Base-by-base conservation (phyloP, 768 basidiomycete genomes). In the Collybiopsis confluens region DNA sequence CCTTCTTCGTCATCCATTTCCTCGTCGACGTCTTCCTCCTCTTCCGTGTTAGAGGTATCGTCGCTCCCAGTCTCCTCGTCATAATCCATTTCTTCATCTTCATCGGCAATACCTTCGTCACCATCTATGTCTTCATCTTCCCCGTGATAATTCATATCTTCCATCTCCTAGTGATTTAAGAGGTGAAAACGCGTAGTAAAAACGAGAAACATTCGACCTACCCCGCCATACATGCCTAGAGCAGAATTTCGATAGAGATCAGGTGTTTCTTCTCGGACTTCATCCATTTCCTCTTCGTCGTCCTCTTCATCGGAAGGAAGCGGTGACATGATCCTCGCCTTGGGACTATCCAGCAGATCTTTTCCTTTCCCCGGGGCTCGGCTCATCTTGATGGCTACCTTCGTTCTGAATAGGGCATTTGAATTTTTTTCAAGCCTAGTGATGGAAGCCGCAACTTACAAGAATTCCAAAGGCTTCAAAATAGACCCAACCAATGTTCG, bases 361-460 rank as follows among this genome's bases (percentile, higher is more conserved):
- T 88, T 89, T 40, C 61, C 70, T 68, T 85, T 90, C 44, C 79
- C 79, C 13, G 85, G 80, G 8, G 85, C 76, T 38, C 87, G 83
- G 45, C 92, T 96, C 91, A 98, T 95, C 70, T 96, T 98, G 70
- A 97, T 98, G n/a, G 96, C 95, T 51, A 95, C 79, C 67, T 96
- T 97, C 16, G 97, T 90, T 47, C 93, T 96, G 57, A 18, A 52
- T 57, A 43, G 56, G 51, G 54, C 60, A 52, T 59, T 57, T 35
- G 42, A 65, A 10, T 37, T 33, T 38, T 18, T 42, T 18, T 16
- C 9, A 11, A 18, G 45, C 8, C 35, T 38, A 44, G 23, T 35
- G 28, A 48, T 46, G 36, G 18, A 20, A 35, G 28, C 4, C 10
- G 9, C 9, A 6, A 70, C 90, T 69, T 68, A 94, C 94, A 99